A percentile compares a stretch with the other conserved stretches of the same genome.
Evolutionary conservation across 2,329 filamentous ascomycete species (phyloP).

Genomic region (Colletotrichum gigasporum): DNA sequence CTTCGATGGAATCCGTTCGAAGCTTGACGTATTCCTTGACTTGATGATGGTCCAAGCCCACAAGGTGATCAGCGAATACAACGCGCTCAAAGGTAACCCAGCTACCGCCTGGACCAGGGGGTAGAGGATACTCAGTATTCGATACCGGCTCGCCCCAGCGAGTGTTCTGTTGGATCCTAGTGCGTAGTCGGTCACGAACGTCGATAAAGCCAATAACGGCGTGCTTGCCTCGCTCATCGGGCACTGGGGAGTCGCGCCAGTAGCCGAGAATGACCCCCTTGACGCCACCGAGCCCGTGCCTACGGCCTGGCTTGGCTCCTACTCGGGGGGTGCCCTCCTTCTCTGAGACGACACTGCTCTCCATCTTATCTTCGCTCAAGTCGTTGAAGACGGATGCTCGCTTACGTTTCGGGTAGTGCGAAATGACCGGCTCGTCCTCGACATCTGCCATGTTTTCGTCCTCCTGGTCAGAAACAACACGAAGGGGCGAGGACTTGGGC

Average conservation of each 20-base stretch:
- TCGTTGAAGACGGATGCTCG: constrained; percentile 56
- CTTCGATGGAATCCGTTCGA: constrained; percentile 49
- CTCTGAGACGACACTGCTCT: constrained; percentile 43
- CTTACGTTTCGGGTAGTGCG: constrained; percentile 65
- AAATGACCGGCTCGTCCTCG: constrained; percentile 48
- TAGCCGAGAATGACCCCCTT: constrained; percentile 65
- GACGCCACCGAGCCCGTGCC: constrained; percentile 39
- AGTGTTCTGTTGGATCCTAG: constrained; percentile 62
- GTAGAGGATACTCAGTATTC: constrained; percentile 52
- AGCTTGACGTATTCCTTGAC: constrained; percentile 72
- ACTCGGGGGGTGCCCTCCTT: constrained; percentile 33
- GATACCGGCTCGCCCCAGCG: constrained; percentile 56
- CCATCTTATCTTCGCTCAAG: constrained; percentile 57
- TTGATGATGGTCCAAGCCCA: constrained; percentile 63
- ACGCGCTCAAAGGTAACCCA: constrained; percentile 72
- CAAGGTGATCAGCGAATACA: constrained; percentile 66
- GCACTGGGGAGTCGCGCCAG: constrained; percentile 67
- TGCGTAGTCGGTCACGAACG: constrained; percentile 67
- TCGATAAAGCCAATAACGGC: constrained; percentile 72
- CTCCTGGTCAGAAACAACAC: constrained; percentile 47
- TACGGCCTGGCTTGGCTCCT: constrained; percentile 24
- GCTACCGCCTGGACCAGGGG: constrained; percentile 68
- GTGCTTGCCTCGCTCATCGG: constrained; percentile 60
- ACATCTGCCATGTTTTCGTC: constrained; percentile 55
- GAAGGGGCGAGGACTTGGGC: constrained; percentile 46